Evolutionary conservation across 768 basidiomycete genomes (phyloP), one percentile per base, ranked within the genome.

Genomic region (Tricholoma bakamatsutake): DNA sequence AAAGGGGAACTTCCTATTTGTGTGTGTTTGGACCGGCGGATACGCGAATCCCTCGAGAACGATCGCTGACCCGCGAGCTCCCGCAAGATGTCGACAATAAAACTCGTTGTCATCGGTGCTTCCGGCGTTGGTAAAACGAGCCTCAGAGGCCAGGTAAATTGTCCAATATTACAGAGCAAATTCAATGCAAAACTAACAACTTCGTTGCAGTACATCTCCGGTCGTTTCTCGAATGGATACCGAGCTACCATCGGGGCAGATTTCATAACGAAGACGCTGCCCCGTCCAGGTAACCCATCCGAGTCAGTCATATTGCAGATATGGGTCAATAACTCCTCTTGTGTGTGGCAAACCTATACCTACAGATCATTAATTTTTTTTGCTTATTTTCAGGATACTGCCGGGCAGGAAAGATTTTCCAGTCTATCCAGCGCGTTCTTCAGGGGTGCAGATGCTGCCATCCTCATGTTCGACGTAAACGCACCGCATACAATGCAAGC

Each of bases 161-260:
- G 37, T 33, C 27, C 52, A 34, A 42, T 40, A 40, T 47, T 37
- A 24, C 40, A 27, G 18, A 24, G 31, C 42, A 50, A 27, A 52
- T 30, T 15, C 49, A 28, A 18, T 47, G 31, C 30, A 35, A 39
- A 56, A 4, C 12, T 49, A 11, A 31, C 56, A 52, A 17, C 15
- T 40, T 37, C n/a, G 0, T 28, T 28, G n/a, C 61, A 92, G 84
- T 93, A 88, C 66, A 83, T 91, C 61, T 84, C 87, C 9, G 82
- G 84, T 27, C 80, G 79, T 11, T 93, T 93, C 69, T 83, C 87
- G 4, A 81, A 79, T 2, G 82, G 83, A 9, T 93, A 93, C 68
- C 76, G 88, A 48, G 87, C 91, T 1, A 94, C 92, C 2, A 93
- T 95, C 40, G 92, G 91, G 17, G 84, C 87, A n/a, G 91, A 94